These are phyloP conservation scores for Bryum argenteum DNA, from an alignment of 225 moss, liverwort and hornwort genomes.

Conservation along the genomic window DNA sequence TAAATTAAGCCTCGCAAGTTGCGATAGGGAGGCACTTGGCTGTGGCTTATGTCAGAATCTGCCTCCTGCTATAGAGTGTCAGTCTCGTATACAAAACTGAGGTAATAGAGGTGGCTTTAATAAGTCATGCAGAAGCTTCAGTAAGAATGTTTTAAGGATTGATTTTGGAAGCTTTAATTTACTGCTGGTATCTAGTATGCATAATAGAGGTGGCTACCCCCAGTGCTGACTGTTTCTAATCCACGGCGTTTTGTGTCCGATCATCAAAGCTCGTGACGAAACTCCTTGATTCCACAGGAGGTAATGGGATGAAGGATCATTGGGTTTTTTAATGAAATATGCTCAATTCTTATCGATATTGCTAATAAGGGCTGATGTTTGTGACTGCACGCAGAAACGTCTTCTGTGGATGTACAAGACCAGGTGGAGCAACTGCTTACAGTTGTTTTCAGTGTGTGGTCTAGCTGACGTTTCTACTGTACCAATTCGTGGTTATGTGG, in stretches of 20 bases:
- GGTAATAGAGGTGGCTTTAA: slow-evolving; percentile 33
- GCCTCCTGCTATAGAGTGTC: slow-evolving; percentile 91
- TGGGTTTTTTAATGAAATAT: too few species aligned
- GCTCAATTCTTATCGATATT: neutral
- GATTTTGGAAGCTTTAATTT: neutral
- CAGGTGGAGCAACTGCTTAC: slow-evolving; percentile 86
- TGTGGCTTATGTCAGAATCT: slow-evolving; percentile 88
- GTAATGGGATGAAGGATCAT: slow-evolving; percentile 32
- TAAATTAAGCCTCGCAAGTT: slow-evolving; percentile 86
- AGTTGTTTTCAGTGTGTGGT: slow-evolving; percentile 56
- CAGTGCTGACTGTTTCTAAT: slow-evolving; percentile 93
- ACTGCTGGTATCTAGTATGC: slow-evolving; percentile 74
- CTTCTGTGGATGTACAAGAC: slow-evolving; percentile 82
- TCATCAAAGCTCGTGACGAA: slow-evolving; percentile 85
- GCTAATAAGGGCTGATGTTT: neutral
- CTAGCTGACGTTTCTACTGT: slow-evolving; percentile 57
- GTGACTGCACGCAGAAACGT: slow-evolving; percentile 75
- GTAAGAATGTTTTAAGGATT: neutral
- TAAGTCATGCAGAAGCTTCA: neutral
- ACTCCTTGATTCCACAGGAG: slow-evolving; percentile 84
- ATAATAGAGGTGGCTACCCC: slow-evolving; percentile 99
- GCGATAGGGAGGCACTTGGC: slow-evolving; percentile 80
- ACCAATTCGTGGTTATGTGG: slow-evolving; percentile 68
- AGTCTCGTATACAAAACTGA: slow-evolving; percentile 77
- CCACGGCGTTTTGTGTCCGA: slow-evolving; percentile 79